Conservation (phyloP, 169 alveolate species). For the Cyclospora cayetanensis region DNA sequence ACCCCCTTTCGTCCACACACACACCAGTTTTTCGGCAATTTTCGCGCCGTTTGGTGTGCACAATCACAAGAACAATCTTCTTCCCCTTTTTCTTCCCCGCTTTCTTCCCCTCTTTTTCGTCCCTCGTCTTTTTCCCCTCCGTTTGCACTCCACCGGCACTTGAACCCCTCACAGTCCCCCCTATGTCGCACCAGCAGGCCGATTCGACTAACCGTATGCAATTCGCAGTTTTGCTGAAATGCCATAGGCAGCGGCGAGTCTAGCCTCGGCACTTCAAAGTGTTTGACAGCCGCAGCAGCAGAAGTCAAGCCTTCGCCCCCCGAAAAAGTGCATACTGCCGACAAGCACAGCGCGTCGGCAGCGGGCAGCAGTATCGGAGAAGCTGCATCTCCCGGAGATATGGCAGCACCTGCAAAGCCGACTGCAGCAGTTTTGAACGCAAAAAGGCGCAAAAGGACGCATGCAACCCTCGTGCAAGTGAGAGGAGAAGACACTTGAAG, state of each 20-base stretch:
- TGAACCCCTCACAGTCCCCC: no score
- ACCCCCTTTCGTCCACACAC: no score
- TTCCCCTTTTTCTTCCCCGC: no score
- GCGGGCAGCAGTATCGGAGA: slow-evolving; percentile 39
- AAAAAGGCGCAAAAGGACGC: not conserved
- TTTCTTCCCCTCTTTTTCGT: no score
- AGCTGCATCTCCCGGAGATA: slow-evolving; percentile 20
- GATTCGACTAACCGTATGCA: slow-evolving; percentile 60
- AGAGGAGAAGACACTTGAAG: no score
- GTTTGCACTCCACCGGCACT: no score
- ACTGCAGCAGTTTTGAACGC: not conserved
- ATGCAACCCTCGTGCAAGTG: no score
- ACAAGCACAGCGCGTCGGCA: not conserved
- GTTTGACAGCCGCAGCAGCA: slow-evolving; percentile 46
- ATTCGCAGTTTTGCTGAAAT: slow-evolving; percentile 68
- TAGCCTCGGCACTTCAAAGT: slow-evolving; percentile 66
- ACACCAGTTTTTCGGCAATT: no score
- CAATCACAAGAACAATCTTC: no score
- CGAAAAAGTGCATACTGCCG: no score
- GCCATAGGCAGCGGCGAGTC: slow-evolving; percentile 56
- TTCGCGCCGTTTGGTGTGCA: no score
- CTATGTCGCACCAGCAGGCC: not conserved
- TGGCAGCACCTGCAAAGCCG: slow-evolving; percentile 21
- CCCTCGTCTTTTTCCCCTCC: no score
- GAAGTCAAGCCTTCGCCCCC: not conserved